Evolutionary conservation across 1,139 yeast species (phyloP), one percentile per base, ranked within the genome.

Genomic region (Zhuliangozyma blackwelliae): DNA sequence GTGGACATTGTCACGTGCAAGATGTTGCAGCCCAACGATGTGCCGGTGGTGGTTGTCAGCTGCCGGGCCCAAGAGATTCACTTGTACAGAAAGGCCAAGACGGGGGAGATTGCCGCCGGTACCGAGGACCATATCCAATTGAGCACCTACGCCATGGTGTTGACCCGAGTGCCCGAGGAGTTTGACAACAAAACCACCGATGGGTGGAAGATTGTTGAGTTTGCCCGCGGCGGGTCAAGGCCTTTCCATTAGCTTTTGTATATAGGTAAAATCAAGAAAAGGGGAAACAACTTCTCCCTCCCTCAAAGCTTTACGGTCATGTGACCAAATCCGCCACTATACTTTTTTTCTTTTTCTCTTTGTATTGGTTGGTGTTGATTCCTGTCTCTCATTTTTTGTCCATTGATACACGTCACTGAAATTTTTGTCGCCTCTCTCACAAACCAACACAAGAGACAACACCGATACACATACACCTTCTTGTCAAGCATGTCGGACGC

Each of bases 21-120:
- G 67, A 69, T 83, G 50, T 75, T 94, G 42, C 95, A 88, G 52
- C 97, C 97, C 32, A 86, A 89, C 49, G 95, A 92, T 56, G 75
- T 81, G 30, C 99, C 99, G 11, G 97, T 90, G 12, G 70, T 89
- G 47, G 97, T 94, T 40, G 89, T 89, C 42, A 87, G 95, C 42
- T 90, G 97, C 59, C 80, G 98, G 60, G 97, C 96, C 9, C 98
- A 94, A 67, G 99, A 94, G 57, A 82, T 94, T 42, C 94, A 87
- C 57, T 69, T 89, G 49, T 94, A 82, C 71, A 83, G 90, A 67
- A 87, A 86, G 59, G 79, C 82, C 46, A 89, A 89, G 68, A 83
- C 96, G 27, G 96, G 95, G 35, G 96, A 92, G 60, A 75, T 94
- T 43, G 95, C 92, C 40, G 98, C 98, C 9, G 99, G 98, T 51